Conservation (phyloP, 1,284 basidiomycete genomes). For the Fomitopsis betulina region DNA sequence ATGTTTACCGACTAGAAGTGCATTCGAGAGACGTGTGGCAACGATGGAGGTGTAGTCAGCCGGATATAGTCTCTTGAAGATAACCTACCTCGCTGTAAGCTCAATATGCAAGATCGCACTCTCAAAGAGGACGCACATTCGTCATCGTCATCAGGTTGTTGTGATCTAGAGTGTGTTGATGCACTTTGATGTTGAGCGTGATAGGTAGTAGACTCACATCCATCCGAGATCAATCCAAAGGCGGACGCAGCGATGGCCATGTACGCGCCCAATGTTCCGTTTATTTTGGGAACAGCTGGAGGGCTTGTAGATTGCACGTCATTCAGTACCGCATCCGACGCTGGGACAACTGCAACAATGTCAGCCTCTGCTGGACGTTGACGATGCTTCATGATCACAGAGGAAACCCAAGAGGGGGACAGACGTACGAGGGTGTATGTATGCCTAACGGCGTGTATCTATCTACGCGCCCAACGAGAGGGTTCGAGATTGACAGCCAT, state of each 20-base stretch:
- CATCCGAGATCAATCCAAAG: slow-evolving; percentile 67
- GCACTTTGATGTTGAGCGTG: no score
- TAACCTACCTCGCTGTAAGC: slow-evolving; percentile 35
- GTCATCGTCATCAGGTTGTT: slow-evolving; percentile 67
- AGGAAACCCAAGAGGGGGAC: background rate
- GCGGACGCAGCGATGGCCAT: slow-evolving; percentile 63
- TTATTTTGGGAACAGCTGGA: slow-evolving; percentile 16
- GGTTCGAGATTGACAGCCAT: background rate
- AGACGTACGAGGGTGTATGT: background rate
- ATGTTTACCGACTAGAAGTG: slow-evolving; percentile 60
- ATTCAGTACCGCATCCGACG: background rate
- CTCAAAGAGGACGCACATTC: slow-evolving; percentile 35
- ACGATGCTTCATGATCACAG: background rate
- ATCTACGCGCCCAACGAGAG: background rate
- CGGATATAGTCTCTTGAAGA: slow-evolving; percentile 60
- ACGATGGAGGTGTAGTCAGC: slow-evolving; percentile 52
- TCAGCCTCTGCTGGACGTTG: background rate
- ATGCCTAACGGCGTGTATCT: background rate
- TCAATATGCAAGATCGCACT: background rate
- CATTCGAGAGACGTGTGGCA: slow-evolving; percentile 70
- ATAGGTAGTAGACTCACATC: slow-evolving; percentile 39
- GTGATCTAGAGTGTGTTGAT: slow-evolving; percentile 41
- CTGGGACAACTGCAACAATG: background rate
- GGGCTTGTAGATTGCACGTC: background rate
- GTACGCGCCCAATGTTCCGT: slow-evolving; percentile 46